Evolutionary conservation across 2,329 filamentous ascomycete species (phyloP), one percentile per base, ranked within the genome.

Genomic region (Arthroderma sp.): DNA sequence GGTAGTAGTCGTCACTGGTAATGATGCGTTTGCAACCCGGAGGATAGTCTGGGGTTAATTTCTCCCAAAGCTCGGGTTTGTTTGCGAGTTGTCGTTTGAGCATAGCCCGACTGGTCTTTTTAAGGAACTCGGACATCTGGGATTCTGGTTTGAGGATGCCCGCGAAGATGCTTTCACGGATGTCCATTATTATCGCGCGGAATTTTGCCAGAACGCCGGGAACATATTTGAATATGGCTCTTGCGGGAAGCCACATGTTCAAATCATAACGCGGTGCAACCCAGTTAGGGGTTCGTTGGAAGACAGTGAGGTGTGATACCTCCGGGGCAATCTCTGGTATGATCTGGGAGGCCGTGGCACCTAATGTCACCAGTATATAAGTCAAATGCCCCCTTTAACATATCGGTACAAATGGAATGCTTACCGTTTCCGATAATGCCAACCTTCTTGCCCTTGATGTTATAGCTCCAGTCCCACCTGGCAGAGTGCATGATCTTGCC

Each of bases 251-350:
- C 1, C 76, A 71, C 2, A 82, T 73, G 0, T 73, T 67, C 1
- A 66, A 68, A 58, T 83, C 80, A 2, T 69, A 59, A 15, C 81
- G 77, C 2, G 80, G 79, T 1, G 80, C 73, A 4, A 83, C 66
- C 79, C 80, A 83, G 62, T 82, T 82, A 0, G 81, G 78, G 0
- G 79, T 79, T 15, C 81, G 71, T 63, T 83, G 80, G 65, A 79
- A 82, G 13, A 83, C 68, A 0, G 76, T 77, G 15, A 83, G 66
- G 11, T 74, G 70, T 1, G 74, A 71, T 8, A 76, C 77, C 2
- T 74, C 70, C 44, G 78, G 77, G 1, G 76, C 75, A 35, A 82
- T 71, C 55, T 82, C 79, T 0, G 81, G 80, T 31, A 81, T 72
- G 60, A 83, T 81, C 60, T 83, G 81, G 1, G 75, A 76, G 1